phyloP scores from a whole-genome alignment of 805 yeast genomes.

The Pichia kluyveri region DNA sequence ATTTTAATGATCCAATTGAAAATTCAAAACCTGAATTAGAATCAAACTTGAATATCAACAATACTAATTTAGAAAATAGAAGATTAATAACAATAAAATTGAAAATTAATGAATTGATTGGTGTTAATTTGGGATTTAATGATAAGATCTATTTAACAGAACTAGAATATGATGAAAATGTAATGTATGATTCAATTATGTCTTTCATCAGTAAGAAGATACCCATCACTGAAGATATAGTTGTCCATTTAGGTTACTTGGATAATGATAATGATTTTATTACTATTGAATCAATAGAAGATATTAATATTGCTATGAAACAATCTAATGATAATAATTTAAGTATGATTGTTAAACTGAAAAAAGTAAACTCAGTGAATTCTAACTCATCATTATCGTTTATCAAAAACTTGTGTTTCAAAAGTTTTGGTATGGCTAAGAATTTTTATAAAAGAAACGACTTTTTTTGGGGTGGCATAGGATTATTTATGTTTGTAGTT shows the following conservation, averaged over 20 bases:
- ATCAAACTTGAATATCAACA: too few species aligned
- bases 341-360: conserved; percentile 5
- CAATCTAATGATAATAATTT: neutral
- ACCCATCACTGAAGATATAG: neutral
- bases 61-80: too few species aligned
- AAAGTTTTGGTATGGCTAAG: too few species aligned
- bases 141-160: conserved; percentile 20
- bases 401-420: too few species aligned
- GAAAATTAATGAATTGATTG: conserved; percentile 14
- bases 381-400: neutral
- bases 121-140: conserved; percentile 11
- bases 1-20: too few species aligned
- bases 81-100: conserved; percentile 4
- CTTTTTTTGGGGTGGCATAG: neutral
- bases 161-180: conserved; percentile 1
- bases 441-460: neutral
- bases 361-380: neutral
- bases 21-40: too few species aligned
- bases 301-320: conserved; percentile 21
- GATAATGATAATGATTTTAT: conserved; percentile 32
- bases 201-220: conserved; percentile 9
- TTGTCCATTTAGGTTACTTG: conserved; percentile 27
- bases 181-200: neutral
- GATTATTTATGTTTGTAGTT: neutral
- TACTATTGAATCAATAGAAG: conserved; percentile 26